A percentile compares a stretch with the other conserved stretches of the same genome.
Evolutionary conservation across 176 grass and related monocot species (phyloP).

Genomic region (Ensete ventricosum): DNA sequence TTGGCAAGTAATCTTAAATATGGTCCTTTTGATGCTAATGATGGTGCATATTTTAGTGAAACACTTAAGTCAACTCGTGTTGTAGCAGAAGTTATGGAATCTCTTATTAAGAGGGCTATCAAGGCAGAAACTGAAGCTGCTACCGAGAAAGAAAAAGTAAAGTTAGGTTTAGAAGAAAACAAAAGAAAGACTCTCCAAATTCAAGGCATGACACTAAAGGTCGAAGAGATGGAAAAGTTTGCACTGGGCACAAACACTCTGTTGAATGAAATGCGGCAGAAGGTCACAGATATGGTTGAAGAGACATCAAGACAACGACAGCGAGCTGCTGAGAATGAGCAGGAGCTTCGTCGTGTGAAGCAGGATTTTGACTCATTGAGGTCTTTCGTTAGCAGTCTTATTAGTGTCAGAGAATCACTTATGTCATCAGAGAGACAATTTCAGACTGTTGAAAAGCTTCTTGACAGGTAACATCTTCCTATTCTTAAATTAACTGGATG

Average conservation of each 20-base stretch:
- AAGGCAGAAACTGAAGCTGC: conserved; percentile 55
- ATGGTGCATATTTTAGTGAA: conserved; percentile 40
- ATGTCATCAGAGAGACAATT: conserved; percentile 84
- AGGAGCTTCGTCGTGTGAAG: conserved; percentile 76
- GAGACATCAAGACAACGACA: conserved; percentile 70
- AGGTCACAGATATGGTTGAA: conserved; percentile 84
- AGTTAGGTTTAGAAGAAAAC: conserved; percentile 67
- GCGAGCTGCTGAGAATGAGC: conserved; percentile 74
- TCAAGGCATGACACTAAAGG: conserved; percentile 50
- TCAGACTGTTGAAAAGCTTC: conserved; percentile 77
- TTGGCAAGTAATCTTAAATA: conserved; percentile 4
- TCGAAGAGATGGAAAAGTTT: conserved; percentile 96
- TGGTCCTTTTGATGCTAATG: conserved; percentile 5
- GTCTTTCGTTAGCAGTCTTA: conserved; percentile 60
- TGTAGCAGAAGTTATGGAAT: conserved; percentile 64
- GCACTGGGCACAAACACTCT: conserved; percentile 49
- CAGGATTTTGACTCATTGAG: conserved; percentile 80
- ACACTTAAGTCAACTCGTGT: conserved; percentile 56
- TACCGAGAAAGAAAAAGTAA: conserved; percentile 65
- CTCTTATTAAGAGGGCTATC: conserved; percentile 57
- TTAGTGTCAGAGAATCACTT: conserved; percentile 75
- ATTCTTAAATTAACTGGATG: background rate
- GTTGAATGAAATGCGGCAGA: conserved; percentile 84
- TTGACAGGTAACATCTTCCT: conserved; percentile 43
- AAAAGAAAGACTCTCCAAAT: conserved; percentile 69